phyloP scores from a whole-genome alignment of 2,329 filamentous ascomycete species.

The Thermomyces lanuginosus region DNA sequence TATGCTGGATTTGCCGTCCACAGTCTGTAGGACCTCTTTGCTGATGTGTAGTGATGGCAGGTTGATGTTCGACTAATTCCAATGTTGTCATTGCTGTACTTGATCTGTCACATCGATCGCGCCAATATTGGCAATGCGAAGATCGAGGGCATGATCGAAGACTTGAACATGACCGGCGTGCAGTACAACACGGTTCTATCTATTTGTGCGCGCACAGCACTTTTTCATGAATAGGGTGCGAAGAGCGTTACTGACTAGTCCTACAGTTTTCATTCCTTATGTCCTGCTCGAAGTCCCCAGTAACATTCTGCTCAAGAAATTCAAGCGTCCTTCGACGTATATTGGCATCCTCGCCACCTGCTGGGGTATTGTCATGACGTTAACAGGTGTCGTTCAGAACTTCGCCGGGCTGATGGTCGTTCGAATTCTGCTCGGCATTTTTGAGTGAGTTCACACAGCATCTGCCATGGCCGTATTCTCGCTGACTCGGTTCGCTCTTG shows the following conservation, averaged over 20 bases:
- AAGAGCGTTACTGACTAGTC: no score
- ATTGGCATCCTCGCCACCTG: slow-evolving; percentile 10
- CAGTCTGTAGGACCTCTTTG: no score
- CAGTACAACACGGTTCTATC: slow-evolving; percentile 56
- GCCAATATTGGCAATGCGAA: slow-evolving; percentile 60
- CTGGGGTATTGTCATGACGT: slow-evolving; percentile 10
- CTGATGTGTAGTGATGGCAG: no score
- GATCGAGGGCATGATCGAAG: slow-evolving; percentile 47
- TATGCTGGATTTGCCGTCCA: no score
- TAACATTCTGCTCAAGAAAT: slow-evolving; percentile 14
- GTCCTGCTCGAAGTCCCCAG: slow-evolving; percentile 14
- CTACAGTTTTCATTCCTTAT: slow-evolving; percentile 17
- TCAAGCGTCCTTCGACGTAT: slow-evolving; percentile 12
- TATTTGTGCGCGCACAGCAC: no score
- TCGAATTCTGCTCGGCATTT: slow-evolving; percentile 43
- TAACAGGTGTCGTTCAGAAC: slow-evolving; percentile 7
- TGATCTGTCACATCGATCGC: slow-evolving; percentile 62
- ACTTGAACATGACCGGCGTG: slow-evolving; percentile 42
- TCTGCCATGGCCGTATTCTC: no score
- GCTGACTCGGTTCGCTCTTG: no score
- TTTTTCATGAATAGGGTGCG: no score
- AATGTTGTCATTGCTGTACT: slow-evolving; percentile 48
- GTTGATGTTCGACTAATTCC: slow-evolving; percentile 51
- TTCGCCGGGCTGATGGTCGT: slow-evolving; percentile 27
- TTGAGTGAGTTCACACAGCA: no score